Percentiles rank a stretch among this genome's conserved stretches.
Evolutionary conservation across 1,284 basidiomycete species (phyloP).

Genomic region (Cryptococcus depauperatus): DNA sequence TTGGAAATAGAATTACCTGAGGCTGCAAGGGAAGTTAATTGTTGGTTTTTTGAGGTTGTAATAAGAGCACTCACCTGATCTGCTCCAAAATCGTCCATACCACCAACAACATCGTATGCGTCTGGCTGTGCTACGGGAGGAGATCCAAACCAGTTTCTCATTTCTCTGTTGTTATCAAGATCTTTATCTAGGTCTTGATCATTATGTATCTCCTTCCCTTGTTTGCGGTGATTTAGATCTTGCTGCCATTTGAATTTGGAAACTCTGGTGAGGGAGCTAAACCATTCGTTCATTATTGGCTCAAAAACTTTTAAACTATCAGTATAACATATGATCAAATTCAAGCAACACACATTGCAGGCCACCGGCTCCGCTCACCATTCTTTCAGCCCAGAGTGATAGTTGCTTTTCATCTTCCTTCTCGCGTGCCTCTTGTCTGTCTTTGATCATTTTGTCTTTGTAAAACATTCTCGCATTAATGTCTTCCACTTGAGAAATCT

Average conservation of each 20-base stretch:
- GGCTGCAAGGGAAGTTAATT: too few relatives aligned
- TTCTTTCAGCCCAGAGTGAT: conserved; percentile 5
- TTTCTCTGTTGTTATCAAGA: too few relatives aligned
- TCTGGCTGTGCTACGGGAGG: background rate
- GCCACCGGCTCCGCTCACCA: conserved; percentile 23
- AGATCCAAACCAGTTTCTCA: background rate
- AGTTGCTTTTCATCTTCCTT: conserved; percentile 13
- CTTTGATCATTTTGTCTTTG: conserved; percentile 13
- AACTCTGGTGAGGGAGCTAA: conserved; percentile 13
- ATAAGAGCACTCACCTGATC: too few relatives aligned
- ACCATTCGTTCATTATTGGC: conserved; percentile 21
- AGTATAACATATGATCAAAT: background rate
- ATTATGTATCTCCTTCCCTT: conserved; percentile 4
- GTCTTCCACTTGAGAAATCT: conserved; percentile 14
- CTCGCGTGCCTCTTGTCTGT: conserved; percentile 1
- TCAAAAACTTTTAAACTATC: conserved; percentile 21
- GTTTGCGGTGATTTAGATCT: conserved; percentile 14
- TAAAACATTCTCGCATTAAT: conserved; percentile 11
- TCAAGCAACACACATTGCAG: conserved; percentile 19
- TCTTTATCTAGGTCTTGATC: too few relatives aligned
- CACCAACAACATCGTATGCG: background rate
- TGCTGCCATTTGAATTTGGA: conserved; percentile 29
- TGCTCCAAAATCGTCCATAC: too few relatives aligned
- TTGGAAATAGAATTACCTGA: too few relatives aligned
- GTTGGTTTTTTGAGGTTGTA: too few relatives aligned